Conservation (phyloP, 1,139 yeast species). For the Geotrichum histeridarum region DNA sequence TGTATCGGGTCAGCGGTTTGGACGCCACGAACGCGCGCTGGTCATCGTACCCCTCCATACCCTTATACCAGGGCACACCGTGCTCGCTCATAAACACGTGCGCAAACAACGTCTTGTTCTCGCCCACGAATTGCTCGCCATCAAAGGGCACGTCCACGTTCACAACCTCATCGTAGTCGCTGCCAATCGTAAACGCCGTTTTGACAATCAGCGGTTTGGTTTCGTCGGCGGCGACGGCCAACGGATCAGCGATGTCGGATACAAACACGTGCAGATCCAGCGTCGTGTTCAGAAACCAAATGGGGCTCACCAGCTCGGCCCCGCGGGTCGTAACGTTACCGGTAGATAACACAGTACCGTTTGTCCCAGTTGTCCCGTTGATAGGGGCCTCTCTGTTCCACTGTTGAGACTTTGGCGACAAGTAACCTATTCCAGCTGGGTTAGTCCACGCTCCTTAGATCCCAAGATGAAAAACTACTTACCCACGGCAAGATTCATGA, state of each 20-base stretch:
- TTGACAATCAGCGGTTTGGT: constrained; percentile 2
- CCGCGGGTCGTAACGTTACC: not conserved
- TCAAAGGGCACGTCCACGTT: constrained; percentile 11
- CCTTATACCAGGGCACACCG: constrained; percentile 21
- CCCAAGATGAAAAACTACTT: not conserved
- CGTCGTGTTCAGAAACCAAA: constrained; percentile 10
- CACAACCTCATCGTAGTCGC: constrained; percentile 8
- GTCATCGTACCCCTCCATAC: constrained; percentile 20
- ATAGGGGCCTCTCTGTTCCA: too few relatives aligned
- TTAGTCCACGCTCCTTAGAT: not conserved
- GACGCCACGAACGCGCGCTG: constrained; percentile 23
- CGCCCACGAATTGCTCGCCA: constrained; percentile 17
- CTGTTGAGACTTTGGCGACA: too few relatives aligned
- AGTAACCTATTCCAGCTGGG: too few relatives aligned
- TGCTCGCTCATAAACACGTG: constrained; percentile 30
- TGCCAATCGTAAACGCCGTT: constrained; percentile 5
- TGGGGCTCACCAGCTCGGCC: not conserved
- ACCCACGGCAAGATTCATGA: not conserved
- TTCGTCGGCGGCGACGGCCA: not conserved
- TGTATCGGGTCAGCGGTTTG: constrained; percentile 29
- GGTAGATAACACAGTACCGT: too few relatives aligned
- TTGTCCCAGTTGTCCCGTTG: too few relatives aligned
- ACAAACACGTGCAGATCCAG: constrained; percentile 15
- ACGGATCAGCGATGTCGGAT: constrained; percentile 4
- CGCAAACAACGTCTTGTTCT: constrained; percentile 35